Percentiles rank a stretch among this genome's conserved stretches.
phyloP scores from a whole-genome alignment of 192 early-diverging fungal species.

The Linnemannia schmuckeri region DNA sequence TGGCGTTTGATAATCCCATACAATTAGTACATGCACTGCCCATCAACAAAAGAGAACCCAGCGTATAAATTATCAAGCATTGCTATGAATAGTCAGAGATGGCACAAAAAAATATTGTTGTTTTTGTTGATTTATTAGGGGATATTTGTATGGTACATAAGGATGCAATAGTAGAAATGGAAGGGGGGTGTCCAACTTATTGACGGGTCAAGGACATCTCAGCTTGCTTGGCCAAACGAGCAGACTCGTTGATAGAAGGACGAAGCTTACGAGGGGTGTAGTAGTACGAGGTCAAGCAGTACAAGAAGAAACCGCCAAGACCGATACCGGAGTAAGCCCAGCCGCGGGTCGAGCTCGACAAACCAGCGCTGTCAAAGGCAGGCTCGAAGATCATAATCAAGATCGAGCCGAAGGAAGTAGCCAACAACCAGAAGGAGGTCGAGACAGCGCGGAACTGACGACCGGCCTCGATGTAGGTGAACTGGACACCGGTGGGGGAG shows the following conservation, averaged over 20 bases:
- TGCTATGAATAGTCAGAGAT: neutral
- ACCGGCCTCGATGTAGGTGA: constrained; percentile 75
- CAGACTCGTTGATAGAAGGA: constrained; percentile 51
- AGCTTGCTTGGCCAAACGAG: constrained; percentile 47
- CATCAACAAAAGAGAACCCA: neutral
- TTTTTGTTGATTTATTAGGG: neutral
- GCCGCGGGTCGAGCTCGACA: constrained; percentile 18
- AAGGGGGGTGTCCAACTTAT: constrained; percentile 3
- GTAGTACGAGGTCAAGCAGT: constrained; percentile 34
- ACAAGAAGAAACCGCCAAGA: constrained; percentile 49
- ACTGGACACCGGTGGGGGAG: constrained; percentile 73
- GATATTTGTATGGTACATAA: neutral
- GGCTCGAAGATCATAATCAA: constrained; percentile 49
- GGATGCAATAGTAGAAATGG: neutral
- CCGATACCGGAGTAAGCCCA: constrained; percentile 53
- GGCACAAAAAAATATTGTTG: neutral
- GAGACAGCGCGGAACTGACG: constrained; percentile 69
- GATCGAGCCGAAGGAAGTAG: constrained; percentile 59
- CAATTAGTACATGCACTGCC: neutral
- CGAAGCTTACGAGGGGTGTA: constrained; percentile 48
- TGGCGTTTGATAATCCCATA: too few species aligned
- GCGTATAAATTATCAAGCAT: too few species aligned
- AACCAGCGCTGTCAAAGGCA: constrained; percentile 10
- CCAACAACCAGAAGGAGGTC: constrained; percentile 70
- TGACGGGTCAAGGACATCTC: constrained; percentile 33